Percentiles rank a stretch among this genome's conserved stretches.
These are phyloP conservation scores for Backusella liffmaniae DNA, from an alignment of 192 early-diverging fungal genomes.

Conservation along the genomic window DNA sequence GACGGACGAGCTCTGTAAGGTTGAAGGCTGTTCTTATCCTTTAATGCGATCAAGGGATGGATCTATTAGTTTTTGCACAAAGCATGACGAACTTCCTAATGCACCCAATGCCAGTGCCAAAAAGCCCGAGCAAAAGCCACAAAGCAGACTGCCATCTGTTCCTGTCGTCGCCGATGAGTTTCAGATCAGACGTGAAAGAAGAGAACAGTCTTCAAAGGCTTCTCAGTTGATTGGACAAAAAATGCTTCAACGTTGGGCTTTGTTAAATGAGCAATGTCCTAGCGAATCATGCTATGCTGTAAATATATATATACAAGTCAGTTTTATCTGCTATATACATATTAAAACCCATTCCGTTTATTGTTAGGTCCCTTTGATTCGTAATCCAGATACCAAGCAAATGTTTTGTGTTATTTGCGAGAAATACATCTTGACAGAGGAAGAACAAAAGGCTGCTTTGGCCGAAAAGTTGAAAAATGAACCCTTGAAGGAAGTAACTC, in stretches of 20 bases:
- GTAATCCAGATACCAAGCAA: conserved; percentile 23
- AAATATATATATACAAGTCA: conserved; percentile 18
- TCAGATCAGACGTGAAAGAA: conserved; percentile 8
- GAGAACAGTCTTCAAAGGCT: conserved; percentile 49
- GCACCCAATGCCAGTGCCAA: neutral
- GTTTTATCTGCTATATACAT: neutral
- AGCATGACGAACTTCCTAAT: conserved; percentile 29
- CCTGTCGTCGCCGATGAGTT: neutral
- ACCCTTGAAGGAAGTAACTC: neutral
- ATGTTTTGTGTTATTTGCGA: conserved; percentile 40
- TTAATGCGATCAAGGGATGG: conserved; percentile 36
- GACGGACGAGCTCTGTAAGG: conserved; percentile 33
- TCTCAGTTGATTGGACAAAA: conserved; percentile 55
- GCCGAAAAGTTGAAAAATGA: neutral
- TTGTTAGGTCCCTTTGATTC: conserved; percentile 30
- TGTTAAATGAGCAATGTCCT: conserved; percentile 58
- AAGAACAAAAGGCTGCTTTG: neutral
- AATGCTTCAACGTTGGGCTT: conserved; percentile 55
- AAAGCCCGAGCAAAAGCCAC: neutral
- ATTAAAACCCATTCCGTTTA: too few relatives aligned
- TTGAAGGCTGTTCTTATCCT: conserved; percentile 24
- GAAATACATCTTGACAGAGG: conserved; percentile 13
- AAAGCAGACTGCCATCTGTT: neutral
- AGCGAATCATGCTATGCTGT: conserved; percentile 48
- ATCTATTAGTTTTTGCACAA: conserved; percentile 29